These are phyloP conservation scores for Porpolomopsis calyptriformis DNA, from an alignment of 768 basidiomycete genomes.

Conservation along the genomic window DNA sequence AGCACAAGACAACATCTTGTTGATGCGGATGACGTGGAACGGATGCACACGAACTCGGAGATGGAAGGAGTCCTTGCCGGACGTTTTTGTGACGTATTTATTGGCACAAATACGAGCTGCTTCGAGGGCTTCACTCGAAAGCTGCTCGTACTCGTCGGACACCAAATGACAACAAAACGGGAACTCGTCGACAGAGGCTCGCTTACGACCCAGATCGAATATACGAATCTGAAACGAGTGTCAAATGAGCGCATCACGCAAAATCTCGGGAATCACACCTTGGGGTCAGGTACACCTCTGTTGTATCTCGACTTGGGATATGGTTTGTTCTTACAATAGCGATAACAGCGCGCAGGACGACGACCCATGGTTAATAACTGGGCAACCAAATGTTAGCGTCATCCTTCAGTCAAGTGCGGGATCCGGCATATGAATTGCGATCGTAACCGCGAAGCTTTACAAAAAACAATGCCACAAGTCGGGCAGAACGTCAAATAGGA, in stretches of 20 bases:
- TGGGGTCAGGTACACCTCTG: slow-evolving; percentile 96
- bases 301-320: slow-evolving; percentile 94
- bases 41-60: slow-evolving; percentile 94
- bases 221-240: slow-evolving; percentile 70
- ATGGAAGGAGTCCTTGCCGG: slow-evolving; percentile 99
- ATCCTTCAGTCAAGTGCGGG: no score
- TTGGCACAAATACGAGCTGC: slow-evolving; percentile 98
- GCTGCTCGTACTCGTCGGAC: slow-evolving; percentile 96
- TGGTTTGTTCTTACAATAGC: slow-evolving; percentile 99
- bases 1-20: slow-evolving; percentile 99
- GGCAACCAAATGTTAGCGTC: not conserved
- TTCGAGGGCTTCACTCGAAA: slow-evolving; percentile 92
- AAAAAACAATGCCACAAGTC: no score
- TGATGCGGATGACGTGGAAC: slow-evolving; percentile 97
- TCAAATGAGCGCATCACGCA: not conserved
- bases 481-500: no score
- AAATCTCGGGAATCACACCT: slow-evolving; percentile 35
- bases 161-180: slow-evolving; percentile 95
- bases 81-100: slow-evolving; percentile 98
- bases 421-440: no score
- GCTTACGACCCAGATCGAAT: slow-evolving; percentile 92
- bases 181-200: slow-evolving; percentile 95
- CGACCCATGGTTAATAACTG: slow-evolving; percentile 65
- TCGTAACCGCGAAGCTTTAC: no score
- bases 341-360: slow-evolving; percentile 95